Conservation (phyloP, 2,329 filamentous ascomycete species). For the Neofusicoccum sp. region DNA sequence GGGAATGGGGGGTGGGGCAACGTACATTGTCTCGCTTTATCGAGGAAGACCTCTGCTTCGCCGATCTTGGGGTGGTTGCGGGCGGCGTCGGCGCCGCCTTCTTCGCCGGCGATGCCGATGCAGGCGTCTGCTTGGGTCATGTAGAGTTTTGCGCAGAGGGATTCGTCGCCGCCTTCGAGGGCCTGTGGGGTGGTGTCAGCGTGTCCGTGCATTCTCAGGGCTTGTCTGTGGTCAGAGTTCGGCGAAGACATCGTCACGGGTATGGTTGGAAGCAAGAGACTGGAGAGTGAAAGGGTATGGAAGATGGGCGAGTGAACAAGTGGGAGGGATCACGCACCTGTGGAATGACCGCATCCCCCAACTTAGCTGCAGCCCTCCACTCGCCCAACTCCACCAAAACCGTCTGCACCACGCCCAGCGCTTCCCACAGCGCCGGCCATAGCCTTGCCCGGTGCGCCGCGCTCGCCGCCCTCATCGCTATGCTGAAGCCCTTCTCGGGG, state of each 20-base stretch:
- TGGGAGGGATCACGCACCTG: conserved; percentile 52
- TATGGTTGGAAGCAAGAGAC: too few species aligned
- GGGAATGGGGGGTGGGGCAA: background rate
- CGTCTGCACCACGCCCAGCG: conserved; percentile 66
- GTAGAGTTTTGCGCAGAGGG: conserved; percentile 68
- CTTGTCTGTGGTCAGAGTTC: too few species aligned
- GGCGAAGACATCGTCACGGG: too few species aligned
- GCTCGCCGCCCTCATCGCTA: conserved; percentile 73
- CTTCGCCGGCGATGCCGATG: conserved; percentile 72
- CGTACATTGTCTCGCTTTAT: conserved; percentile 40
- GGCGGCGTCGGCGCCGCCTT: conserved; percentile 27
- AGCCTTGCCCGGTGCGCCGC: conserved; percentile 71
- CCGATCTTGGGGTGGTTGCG: conserved; percentile 24
- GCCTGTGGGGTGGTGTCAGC: conserved; percentile 30
- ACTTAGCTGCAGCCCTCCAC: conserved; percentile 65
- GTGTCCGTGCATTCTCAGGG: too few species aligned
- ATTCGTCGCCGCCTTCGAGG: conserved; percentile 68
- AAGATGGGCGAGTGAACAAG: too few species aligned
- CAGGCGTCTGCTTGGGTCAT: conserved; percentile 73
- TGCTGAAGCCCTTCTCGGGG: conserved; percentile 74
- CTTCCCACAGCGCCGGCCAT: conserved; percentile 71
- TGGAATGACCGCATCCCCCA: conserved; percentile 72
- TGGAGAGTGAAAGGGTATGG: background rate
- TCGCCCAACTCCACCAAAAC: conserved; percentile 75
- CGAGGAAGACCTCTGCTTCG: conserved; percentile 39